Conservation (phyloP, 768 basidiomycete species). For the Serpula lacrymans region DNA sequence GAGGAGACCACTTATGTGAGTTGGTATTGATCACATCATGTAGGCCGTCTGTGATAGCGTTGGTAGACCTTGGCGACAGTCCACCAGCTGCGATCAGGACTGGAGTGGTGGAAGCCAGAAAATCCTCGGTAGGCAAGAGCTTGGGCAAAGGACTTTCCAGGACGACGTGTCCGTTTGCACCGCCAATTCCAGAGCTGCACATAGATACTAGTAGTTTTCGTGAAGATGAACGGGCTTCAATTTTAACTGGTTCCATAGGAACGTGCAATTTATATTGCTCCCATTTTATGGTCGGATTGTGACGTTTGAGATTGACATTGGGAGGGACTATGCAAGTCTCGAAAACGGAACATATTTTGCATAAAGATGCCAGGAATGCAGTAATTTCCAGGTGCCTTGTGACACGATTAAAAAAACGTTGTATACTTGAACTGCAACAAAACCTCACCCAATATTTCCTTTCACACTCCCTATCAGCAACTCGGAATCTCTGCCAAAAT, state of each 20-base stretch:
- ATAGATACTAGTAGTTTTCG: constrained; percentile 35
- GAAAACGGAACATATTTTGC: constrained; percentile 39
- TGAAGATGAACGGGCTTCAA: constrained; percentile 18
- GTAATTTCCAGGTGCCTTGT: constrained; percentile 41
- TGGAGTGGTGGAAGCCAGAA: constrained; percentile 10
- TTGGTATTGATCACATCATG: too few relatives aligned
- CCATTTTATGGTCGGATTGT: constrained; percentile 39
- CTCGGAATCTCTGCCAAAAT: constrained; percentile 29
- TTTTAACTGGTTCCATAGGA: constrained; percentile 25
- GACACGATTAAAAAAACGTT: too few relatives aligned
- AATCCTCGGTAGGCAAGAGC: background rate
- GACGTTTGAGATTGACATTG: constrained; percentile 30
- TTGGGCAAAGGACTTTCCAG: constrained; percentile 31
- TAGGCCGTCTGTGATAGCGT: constrained; percentile 9
- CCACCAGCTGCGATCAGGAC: constrained; percentile 32
- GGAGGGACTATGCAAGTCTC: constrained; percentile 34
- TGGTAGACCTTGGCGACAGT: constrained; percentile 29
- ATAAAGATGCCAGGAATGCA: constrained; percentile 41
- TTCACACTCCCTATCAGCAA: constrained; percentile 41
- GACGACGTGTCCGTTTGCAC: constrained; percentile 39
- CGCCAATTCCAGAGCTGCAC: constrained; percentile 42
- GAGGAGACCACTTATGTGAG: too few relatives aligned
- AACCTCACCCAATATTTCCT: constrained; percentile 43
- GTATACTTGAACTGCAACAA: too few relatives aligned
- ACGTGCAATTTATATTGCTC: constrained; percentile 34